Evolutionary conservation across 768 basidiomycete species (phyloP), one percentile per base, ranked within the genome.

Genomic region (Leccinum longicurvipes): DNA sequence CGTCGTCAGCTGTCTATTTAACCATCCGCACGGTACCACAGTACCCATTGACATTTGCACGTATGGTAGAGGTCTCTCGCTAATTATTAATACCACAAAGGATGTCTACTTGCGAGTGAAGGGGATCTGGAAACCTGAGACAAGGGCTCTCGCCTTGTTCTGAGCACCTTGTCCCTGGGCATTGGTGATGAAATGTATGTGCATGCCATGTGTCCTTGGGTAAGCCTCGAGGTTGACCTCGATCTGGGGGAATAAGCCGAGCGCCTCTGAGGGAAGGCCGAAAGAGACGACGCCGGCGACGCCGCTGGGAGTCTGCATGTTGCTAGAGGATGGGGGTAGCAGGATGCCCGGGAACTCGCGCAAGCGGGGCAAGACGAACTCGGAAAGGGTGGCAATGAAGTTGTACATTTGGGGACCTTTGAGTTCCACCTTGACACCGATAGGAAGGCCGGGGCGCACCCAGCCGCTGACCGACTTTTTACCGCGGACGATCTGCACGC

Each of bases 381-480:
- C 93, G 64, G 86, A 83, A 63, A 99, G 81, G 8, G 84, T 86
- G 54, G 84, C 84, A 54, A 98, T 77, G 73, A 98, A 98, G 63
- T 92, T 89, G 76, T 92, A 98, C 95, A 98, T 98, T 62, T 87
- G 84, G 47, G 89, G 85, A 14, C 95, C 95, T 67, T 84, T 86
- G 62, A 99, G 74, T 68, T 91, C 91, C 57, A 98, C 93, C 75
- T 94, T 94, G 60, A 83, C 92, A 57, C 93, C 93, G 19, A 88
- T 76, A 0, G 96, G 92, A 47, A 91, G 69, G 23, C 89, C 88
- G 0, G 85, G 84, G 31, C 96, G 80, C 36, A 95, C 82, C 91
- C 93, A 98, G 0, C 89, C 87, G 31, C 88, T 72, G 73, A 89
- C 67, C 70, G 81, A 76, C 80, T 89, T 79, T 73, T 84, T 63